These are phyloP conservation scores for Heliamphora exappendiculata DNA, from an alignment of 148 eudicot species.

Conservation along the genomic window DNA sequence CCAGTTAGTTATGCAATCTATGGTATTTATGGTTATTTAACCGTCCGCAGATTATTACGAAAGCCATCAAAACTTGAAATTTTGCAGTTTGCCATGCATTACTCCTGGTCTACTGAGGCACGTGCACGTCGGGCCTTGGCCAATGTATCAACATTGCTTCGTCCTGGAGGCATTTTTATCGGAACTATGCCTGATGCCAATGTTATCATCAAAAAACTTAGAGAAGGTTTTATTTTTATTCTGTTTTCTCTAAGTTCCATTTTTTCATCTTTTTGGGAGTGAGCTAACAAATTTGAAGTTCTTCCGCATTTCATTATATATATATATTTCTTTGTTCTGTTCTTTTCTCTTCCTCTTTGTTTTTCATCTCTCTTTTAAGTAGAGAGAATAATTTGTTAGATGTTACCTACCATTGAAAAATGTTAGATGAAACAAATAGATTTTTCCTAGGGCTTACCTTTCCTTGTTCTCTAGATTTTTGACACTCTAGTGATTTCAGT, in stretches of 20 bases:
- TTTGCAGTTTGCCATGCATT: conserved; percentile 98
- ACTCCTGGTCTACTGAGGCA: conserved; percentile 99
- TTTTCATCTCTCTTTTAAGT: not conserved
- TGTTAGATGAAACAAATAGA: not conserved
- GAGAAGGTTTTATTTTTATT: conserved; percentile 53
- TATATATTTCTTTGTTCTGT: not conserved
- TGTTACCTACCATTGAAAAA: no score
- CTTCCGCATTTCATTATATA: not conserved
- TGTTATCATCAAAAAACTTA: conserved; percentile 82
- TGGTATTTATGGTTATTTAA: not conserved
- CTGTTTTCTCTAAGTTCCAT: not conserved
- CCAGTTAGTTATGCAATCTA: conserved; percentile 2
- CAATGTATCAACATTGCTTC: conserved; percentile 90
- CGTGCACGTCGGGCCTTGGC: conserved; percentile 97
- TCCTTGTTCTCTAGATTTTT: not conserved
- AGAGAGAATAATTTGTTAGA: not conserved
- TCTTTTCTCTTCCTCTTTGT: not conserved
- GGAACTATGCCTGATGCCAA: conserved; percentile 99
- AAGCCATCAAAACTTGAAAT: conserved; percentile 7
- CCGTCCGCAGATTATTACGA: not conserved
- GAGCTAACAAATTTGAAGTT: not conserved
- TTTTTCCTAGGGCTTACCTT: not conserved
- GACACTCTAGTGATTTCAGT: not conserved
- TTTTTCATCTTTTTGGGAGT: not conserved
- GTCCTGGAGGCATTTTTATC: conserved; percentile 93